These are phyloP conservation scores for Russula emetica DNA, from an alignment of 768 basidiomycete genomes.

Conservation along the genomic window DNA sequence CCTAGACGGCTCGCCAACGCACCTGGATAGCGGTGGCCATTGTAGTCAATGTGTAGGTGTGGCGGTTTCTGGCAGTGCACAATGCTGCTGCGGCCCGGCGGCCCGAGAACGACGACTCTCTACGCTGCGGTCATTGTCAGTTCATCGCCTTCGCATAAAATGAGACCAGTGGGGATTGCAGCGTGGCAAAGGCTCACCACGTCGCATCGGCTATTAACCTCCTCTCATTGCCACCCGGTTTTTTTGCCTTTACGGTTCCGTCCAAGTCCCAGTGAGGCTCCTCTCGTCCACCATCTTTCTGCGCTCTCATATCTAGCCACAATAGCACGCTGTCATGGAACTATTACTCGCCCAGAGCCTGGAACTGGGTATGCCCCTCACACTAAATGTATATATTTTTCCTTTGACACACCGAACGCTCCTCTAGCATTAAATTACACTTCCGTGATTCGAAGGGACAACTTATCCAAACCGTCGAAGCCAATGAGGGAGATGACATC, in stretches of 20 bases:
- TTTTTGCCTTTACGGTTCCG: slow-evolving; percentile 7
- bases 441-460: slow-evolving; percentile 87
- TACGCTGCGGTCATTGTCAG: too few species aligned
- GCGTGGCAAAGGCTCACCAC: slow-evolving; percentile 14
- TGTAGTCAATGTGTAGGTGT: not conserved
- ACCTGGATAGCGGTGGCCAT: slow-evolving; percentile 19
- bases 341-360: slow-evolving; percentile 54
- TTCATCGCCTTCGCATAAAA: too few species aligned
- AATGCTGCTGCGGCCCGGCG: not conserved
- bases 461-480: slow-evolving; percentile 83
- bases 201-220: not conserved
- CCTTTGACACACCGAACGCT: slow-evolving; percentile 2
- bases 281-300: not conserved
- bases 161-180: not conserved
- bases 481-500: slow-evolving; percentile 90
- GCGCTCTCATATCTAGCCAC: not conserved
- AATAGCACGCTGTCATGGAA: slow-evolving; percentile 43
- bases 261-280: slow-evolving; percentile 3
- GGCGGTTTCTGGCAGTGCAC: too few species aligned
- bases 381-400: not conserved
- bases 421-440: slow-evolving; percentile 72
- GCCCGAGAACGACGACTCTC: not conserved
- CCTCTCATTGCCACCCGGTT: not conserved
- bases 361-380: slow-evolving; percentile 57
- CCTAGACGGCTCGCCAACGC: not conserved